Percentiles rank a stretch among this genome's conserved stretches.
Conservation (phyloP, 73 alveolate genomes). For the Durusdinium trenchii region DNA sequence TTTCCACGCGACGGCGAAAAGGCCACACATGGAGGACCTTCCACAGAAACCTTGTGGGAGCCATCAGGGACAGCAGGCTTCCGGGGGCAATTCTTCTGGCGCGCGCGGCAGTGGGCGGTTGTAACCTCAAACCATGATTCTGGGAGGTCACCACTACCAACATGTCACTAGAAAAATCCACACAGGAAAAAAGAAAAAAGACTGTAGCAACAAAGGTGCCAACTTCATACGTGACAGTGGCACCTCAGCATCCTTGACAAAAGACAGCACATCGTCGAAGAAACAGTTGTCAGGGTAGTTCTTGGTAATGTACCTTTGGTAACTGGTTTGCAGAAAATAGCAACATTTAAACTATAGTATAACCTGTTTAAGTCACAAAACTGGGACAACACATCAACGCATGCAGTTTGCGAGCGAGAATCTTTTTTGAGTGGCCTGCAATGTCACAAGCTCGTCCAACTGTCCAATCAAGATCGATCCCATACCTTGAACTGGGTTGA, state of each 20-base stretch:
- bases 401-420: neutral
- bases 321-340: too few species aligned
- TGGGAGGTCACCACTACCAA: neutral
- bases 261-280: neutral
- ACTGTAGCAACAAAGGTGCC: neutral
- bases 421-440: neutral
- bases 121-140: neutral
- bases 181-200: neutral
- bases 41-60: too few species aligned
- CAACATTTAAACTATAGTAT: neutral
- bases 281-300: neutral
- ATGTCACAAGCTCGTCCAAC: slow-evolving; percentile 23
- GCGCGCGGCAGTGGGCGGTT: neutral
- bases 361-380: neutral
- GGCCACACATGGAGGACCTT: too few species aligned
- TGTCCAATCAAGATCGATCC: neutral
- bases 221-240: neutral
- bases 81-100: neutral
- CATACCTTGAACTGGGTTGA: neutral
- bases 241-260: neutral
- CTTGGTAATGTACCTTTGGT: neutral
- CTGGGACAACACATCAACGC: neutral
- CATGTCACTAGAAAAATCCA: neutral
- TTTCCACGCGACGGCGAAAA: too few species aligned
- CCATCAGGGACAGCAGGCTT: too few species aligned